Base-by-base conservation (phyloP, 208 protist genomes). In the Tritrichomonas musculus region DNA sequence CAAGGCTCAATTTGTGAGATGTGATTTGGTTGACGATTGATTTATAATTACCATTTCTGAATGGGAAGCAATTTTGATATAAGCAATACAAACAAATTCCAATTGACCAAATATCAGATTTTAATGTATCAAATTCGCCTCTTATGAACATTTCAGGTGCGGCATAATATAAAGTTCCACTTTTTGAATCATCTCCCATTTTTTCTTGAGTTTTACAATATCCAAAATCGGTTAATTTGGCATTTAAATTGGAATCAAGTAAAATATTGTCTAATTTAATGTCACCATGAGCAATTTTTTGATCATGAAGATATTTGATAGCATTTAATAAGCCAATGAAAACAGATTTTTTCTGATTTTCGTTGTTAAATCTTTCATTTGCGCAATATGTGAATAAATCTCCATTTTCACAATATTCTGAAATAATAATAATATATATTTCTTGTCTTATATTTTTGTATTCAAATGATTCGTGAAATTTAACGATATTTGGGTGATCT, bases 401-500 rank as follows among this genome's bases (percentile, higher is more conserved):
- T 0, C 73, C 73, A 53, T 82, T 25, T 36, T 47, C 20, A 30
- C 73, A 82, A 36, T 82, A 82, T 53, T 82, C 73, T 41, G 50
- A 53, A 41, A 82, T 82, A 0, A 82, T n/a, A 53, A 53, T 53
- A n/a, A 82, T 82, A 1, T n/a, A n/a, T n/a, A n/a, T n/a, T n/a
- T n/a, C n/a, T n/a, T n/a, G n/a, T n/a, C n/a, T n/a, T n/a, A 82
- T 8, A 82, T 82, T 82, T 47, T 82, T 20, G 3, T 82, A 33
- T n/a, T 82, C 47, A 36, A 82, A 14, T 11, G 50, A 33, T 5
- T 82, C 73, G 25, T 82, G 41, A 11, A 82, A 82, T 50, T 36
- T 82, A 53, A 82, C 73, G 8, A 82, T 82, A 50, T 82, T 82
- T n/a, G 73, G 73, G 50, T 82, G 73, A 53, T 82, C 50, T 25